Evolutionary conservation across 1,284 basidiomycete species (phyloP), one percentile per base, ranked within the genome.

Genomic region (Sanguinoderma infundibulare): DNA sequence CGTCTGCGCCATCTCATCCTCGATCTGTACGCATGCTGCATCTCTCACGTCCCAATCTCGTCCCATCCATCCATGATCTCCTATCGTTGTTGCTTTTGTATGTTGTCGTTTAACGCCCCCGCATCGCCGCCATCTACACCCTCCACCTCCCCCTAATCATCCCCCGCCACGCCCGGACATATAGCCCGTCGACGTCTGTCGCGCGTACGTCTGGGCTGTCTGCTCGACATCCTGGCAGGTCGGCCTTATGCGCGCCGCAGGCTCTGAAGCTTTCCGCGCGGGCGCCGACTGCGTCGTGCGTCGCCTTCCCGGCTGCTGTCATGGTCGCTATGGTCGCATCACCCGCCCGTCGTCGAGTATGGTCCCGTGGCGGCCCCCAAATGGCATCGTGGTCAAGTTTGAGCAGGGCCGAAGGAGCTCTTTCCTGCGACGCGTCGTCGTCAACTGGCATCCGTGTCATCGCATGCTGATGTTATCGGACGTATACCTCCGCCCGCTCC

Each of bases 21-120:
- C n/a, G n/a, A n/a, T n/a, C 20, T 42, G 28, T 35, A 54, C 42
- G 22, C 54, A 46, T 51, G n/a, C 28, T 30, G 40, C 42, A 35
- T 55, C 26, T 10, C 24, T 22, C 42, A 54, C 20, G 28, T 40
- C 40, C 24, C 30, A 51, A 35, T 55, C 58, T 59, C 56, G 32
- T 20, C 30, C 36, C 60, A n/a, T 58, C 57, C 46, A 20, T 58
- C 57, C 65, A 57, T 62, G 58, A 61, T 62, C 59, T 56, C 62
- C 55, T 56, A 57, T 61, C 58, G 24, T 66, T 54, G 60, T 62
- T 57, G 62, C 58, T 57, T 52, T 62, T 63, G 62, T 57, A 53
- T 63, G 62, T 64, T 64, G 57, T 62, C 61, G 59, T 22, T 57
- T 32, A 51, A 51, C 49, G 30, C 47, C 49, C 47, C 47, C 47